Percentiles rank a stretch among this genome's conserved stretches.
Evolutionary conservation across 1,284 basidiomycete genomes (phyloP).

Genomic region (Coniferiporia sulphurascens): DNA sequence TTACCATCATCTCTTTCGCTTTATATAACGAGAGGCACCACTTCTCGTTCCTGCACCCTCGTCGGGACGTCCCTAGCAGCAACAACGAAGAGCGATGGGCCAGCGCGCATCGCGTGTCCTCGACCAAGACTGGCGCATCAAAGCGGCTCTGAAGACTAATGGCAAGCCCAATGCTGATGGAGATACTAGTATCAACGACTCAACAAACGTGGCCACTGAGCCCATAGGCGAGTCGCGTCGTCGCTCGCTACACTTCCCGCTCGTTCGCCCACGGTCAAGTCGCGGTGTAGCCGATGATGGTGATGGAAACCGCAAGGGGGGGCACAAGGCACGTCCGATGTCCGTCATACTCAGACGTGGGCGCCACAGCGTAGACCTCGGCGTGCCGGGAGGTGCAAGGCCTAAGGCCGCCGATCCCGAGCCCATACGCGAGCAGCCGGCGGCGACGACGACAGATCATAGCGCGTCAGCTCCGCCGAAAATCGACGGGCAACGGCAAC

Average conservation of each 20-base stretch:
- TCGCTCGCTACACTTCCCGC: constrained; percentile 97
- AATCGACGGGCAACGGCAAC: background rate
- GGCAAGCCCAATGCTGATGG: too few species aligned
- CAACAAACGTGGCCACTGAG: background rate
- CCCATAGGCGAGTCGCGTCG: constrained; percentile 57
- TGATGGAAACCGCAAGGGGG: constrained; percentile 89
- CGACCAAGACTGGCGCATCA: background rate
- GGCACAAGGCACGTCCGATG: constrained; percentile 65
- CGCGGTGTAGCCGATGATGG: constrained; percentile 85
- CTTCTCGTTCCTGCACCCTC: too few species aligned
- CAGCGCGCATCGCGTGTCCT: background rate
- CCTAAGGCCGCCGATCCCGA: background rate
- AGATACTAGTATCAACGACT: background rate
- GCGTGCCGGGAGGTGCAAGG: background rate
- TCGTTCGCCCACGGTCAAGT: constrained; percentile 82
- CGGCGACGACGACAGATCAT: too few species aligned
- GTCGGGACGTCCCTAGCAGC: background rate
- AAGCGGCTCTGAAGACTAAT: background rate
- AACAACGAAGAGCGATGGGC: background rate
- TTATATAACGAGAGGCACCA: background rate
- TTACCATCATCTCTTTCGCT: background rate
- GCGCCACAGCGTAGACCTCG: constrained; percentile 44
- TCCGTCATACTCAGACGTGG: constrained; percentile 90
- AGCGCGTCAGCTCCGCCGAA: too few species aligned
- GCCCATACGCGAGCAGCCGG: background rate